Percentiles rank a stretch among this genome's conserved stretches.
Evolutionary conservation across 306 rosid species (phyloP).

Genomic region (Sphenostylis stenocarpa): DNA sequence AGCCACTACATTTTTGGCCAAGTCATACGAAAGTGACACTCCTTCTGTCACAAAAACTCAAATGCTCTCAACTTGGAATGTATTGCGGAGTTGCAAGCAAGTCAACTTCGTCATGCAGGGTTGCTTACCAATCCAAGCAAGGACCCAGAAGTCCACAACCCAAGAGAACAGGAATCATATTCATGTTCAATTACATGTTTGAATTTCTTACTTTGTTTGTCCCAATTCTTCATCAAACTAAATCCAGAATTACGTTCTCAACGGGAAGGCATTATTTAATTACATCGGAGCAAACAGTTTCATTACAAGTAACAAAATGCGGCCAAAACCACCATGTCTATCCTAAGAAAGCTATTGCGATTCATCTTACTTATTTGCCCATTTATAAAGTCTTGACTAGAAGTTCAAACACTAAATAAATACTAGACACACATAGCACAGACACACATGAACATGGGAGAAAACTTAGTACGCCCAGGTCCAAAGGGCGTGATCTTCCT

Average conservation of each 20-base stretch:
- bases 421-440: not conserved
- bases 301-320: slow-evolving; percentile 32
- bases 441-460: not conserved
- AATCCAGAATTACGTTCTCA: slow-evolving; percentile 8
- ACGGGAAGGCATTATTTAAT: slow-evolving; percentile 20
- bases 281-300: slow-evolving; percentile 17
- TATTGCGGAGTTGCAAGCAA: not conserved
- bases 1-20: not conserved
- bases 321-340: slow-evolving; percentile 24
- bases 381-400: not conserved
- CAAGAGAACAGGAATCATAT: not conserved
- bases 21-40: slow-evolving; percentile 18
- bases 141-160: not conserved
- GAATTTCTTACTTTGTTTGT: not conserved
- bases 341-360: slow-evolving; percentile 30
- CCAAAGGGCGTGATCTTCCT: slow-evolving; percentile 80
- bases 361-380: slow-evolving; percentile 23
- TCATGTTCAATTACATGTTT: not conserved
- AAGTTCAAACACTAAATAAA: slow-evolving; percentile 27
- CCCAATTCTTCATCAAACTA: not conserved
- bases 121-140: not conserved
- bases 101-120: slow-evolving; percentile 19
- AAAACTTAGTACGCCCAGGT: slow-evolving; percentile 57
- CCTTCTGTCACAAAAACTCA: not conserved
- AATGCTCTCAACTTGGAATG: not conserved